These are phyloP conservation scores for Actinomortierella ambigua DNA, from an alignment of 371 early-diverging fungal genomes.

Conservation along the genomic window DNA sequence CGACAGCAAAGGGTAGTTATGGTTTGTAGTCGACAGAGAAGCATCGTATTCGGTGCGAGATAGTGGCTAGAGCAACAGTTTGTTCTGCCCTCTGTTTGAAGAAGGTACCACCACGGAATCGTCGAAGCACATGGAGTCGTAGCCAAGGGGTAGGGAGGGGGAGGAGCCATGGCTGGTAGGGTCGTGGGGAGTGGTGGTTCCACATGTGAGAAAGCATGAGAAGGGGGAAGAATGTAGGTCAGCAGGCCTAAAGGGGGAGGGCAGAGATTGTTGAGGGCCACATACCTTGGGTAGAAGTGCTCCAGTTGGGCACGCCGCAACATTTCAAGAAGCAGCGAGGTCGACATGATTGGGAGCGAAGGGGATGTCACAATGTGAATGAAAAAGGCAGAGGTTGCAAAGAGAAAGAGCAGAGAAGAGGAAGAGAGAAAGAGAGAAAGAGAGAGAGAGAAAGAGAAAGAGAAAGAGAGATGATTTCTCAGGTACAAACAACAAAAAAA, in stretches of 20 bases:
- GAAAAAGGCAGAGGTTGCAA: background rate
- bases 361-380: background rate
- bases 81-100: background rate
- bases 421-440: background rate
- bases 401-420: constrained; percentile 1
- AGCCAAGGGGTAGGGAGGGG: constrained; percentile 1
- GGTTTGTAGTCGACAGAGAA: too few relatives aligned
- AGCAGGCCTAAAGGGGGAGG: too few relatives aligned
- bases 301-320: constrained; percentile 50
- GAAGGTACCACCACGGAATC: background rate
- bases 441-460: background rate
- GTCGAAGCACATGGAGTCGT: constrained; percentile 3
- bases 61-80: background rate
- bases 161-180: too few relatives aligned
- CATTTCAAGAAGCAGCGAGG: constrained; percentile 53
- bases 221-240: too few relatives aligned
- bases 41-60: background rate
- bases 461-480: background rate
- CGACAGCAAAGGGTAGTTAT: too few relatives aligned
- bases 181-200: too few relatives aligned
- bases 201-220: too few relatives aligned
- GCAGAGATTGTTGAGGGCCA: too few relatives aligned
- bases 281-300: constrained; percentile 50
- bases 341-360: constrained; percentile 30
- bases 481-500: too few relatives aligned